Evolutionary conservation across 2,329 filamentous ascomycete species (phyloP).

Genomic region (Nannizziopsis arthrosporioides): DNA sequence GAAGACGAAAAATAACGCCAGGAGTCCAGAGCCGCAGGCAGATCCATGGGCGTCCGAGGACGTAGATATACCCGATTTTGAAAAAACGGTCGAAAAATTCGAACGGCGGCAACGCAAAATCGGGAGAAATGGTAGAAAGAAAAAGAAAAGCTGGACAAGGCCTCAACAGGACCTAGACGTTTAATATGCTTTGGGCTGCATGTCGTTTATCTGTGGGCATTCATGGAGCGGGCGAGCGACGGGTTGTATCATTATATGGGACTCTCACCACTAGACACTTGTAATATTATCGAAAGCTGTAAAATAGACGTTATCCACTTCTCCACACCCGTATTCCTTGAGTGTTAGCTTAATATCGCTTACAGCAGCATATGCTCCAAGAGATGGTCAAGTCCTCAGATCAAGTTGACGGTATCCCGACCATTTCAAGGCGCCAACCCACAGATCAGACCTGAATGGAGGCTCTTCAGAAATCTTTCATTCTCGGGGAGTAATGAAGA

Average conservation of each 20-base stretch:
- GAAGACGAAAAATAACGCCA: slow-evolving; percentile 1
- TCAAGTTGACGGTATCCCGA: too few relatives aligned
- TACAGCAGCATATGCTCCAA: too few relatives aligned
- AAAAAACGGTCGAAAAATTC: slow-evolving; percentile 12
- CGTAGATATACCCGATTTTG: slow-evolving; percentile 12
- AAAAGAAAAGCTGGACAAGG: slow-evolving; percentile 15
- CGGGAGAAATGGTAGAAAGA: slow-evolving; percentile 25
- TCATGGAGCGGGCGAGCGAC: neutral
- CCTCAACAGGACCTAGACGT: neutral
- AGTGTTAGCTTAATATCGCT: too few relatives aligned
- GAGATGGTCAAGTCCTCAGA: too few relatives aligned
- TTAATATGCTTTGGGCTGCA: neutral
- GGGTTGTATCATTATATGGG: too few relatives aligned
- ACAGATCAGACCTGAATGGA: too few relatives aligned
- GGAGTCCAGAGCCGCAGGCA: neutral
- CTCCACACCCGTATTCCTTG: neutral
- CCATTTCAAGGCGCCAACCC: too few relatives aligned
- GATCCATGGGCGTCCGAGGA: neutral
- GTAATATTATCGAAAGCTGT: slow-evolving; percentile 10
- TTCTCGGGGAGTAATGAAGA: too few relatives aligned
- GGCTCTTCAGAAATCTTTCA: too few relatives aligned
- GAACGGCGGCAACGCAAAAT: slow-evolving; percentile 9
- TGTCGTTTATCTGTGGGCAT: neutral
- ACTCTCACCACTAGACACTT: neutral
- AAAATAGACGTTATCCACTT: slow-evolving; percentile 5